Conservation (phyloP, 2,329 filamentous ascomycete species). For the Aspergillus costaricaensis region DNA sequence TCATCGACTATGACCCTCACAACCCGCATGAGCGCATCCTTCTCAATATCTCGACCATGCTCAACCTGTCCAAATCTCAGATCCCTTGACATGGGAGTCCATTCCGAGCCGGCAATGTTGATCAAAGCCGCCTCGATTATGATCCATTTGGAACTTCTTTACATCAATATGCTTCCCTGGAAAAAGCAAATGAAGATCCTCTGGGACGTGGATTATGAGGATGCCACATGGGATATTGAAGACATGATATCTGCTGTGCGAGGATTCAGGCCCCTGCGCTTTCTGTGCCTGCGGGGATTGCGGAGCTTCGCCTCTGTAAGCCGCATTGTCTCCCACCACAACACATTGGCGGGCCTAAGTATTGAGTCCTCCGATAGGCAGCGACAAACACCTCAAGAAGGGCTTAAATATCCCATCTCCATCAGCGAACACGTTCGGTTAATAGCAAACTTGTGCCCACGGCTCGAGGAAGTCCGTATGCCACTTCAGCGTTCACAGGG, state of each 20-base stretch:
- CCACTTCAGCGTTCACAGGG: slow-evolving; percentile 7
- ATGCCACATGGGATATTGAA: background rate
- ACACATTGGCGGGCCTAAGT: slow-evolving; percentile 4
- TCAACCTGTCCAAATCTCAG: background rate
- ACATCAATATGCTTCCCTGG: background rate
- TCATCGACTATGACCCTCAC: background rate
- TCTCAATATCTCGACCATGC: background rate
- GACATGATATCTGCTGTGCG: slow-evolving; percentile 1
- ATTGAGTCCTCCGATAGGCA: background rate
- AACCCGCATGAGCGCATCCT: background rate
- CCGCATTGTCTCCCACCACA: slow-evolving; percentile 5
- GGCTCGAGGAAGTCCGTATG: slow-evolving; percentile 6
- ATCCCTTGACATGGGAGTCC: background rate
- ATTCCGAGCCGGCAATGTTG: background rate
- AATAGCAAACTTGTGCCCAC: background rate
- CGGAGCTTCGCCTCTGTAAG: background rate
- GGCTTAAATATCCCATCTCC: slow-evolving; percentile 1
- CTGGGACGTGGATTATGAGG: no score
- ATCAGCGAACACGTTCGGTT: background rate
- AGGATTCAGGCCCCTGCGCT: background rate
- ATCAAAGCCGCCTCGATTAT: background rate
- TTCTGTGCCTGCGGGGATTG: slow-evolving; percentile 1
- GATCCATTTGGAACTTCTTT: background rate
- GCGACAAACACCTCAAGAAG: background rate
- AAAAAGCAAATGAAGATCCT: background rate